Percentiles rank a stretch among this genome's conserved stretches.
phyloP scores from a whole-genome alignment of 805 yeast species.

The Saccharomycopsis oosterbeekiorum region DNA sequence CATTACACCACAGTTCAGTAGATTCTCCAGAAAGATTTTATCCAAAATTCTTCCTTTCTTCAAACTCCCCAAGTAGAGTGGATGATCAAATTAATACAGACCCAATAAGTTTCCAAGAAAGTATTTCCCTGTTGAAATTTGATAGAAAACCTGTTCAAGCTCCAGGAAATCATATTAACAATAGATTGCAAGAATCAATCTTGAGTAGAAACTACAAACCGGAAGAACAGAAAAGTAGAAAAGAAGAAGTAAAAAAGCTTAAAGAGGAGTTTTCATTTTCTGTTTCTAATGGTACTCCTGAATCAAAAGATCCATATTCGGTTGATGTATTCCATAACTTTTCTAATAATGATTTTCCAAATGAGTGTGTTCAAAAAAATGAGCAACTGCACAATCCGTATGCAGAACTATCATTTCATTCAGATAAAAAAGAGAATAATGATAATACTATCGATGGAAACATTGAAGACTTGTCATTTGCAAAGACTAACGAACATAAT shows the following conservation, averaged over 20 bases:
- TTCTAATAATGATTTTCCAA: background rate
- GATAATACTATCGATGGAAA: background rate
- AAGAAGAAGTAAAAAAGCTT: background rate
- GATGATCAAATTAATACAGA: background rate
- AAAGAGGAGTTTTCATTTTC: background rate
- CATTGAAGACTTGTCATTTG: background rate
- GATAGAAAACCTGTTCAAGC: background rate
- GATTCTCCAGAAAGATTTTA: background rate
- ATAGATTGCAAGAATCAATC: background rate
- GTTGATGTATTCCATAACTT: background rate
- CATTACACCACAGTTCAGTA: background rate
- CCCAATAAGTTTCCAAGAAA: background rate
- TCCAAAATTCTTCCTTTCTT: background rate
- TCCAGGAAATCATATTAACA: background rate
- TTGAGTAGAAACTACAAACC: background rate
- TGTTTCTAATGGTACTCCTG: background rate
- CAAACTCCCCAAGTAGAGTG: background rate
- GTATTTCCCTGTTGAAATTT: background rate
- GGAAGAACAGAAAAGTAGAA: background rate
- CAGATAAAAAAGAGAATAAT: background rate
- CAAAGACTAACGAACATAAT: background rate
- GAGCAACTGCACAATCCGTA: background rate
- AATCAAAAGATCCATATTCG: background rate
- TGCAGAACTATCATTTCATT: background rate
- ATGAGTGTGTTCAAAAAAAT: too few species aligned